Evolutionary conservation across 1,139 yeast genomes (phyloP).

Genomic region (Hyphopichia wangnamkhiaoensis): DNA sequence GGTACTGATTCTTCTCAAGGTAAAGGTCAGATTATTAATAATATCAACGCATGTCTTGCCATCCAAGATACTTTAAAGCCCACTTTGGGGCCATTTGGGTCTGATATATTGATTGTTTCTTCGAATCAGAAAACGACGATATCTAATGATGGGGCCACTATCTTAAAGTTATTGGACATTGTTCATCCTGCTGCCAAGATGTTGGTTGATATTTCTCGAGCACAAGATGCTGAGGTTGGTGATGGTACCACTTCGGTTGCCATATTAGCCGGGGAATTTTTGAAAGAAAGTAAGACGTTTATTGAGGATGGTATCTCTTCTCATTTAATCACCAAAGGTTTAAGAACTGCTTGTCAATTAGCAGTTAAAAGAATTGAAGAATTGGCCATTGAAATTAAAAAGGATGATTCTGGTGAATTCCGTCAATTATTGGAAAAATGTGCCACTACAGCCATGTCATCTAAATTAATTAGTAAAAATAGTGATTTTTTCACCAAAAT

Average conservation of each 20-base stretch:
- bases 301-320: constrained; percentile 96
- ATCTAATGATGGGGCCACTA: constrained; percentile 98
- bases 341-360: constrained; percentile 75
- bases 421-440: constrained; percentile 84
- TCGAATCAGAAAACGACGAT: constrained; percentile 87
- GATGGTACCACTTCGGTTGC: constrained; percentile 99
- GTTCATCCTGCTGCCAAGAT: constrained; percentile 98
- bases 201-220: constrained; percentile 89
- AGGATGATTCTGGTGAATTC: constrained; percentile 48
- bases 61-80: constrained; percentile 94
- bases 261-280: constrained; percentile 87
- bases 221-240: constrained; percentile 99
- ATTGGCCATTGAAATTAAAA: constrained; percentile 69
- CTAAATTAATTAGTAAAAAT: constrained; percentile 86
- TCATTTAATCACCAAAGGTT: constrained; percentile 84
- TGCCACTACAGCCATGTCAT: constrained; percentile 97
- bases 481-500: constrained; percentile 88
- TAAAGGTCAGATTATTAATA: constrained; percentile 89
- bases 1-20: constrained; percentile 98
- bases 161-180: constrained; percentile 84
- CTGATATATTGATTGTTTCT: constrained; percentile 87
- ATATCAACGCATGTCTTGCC: constrained; percentile 95
- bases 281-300: constrained; percentile 85
- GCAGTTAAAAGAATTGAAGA: constrained; percentile 76
- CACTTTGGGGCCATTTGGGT: constrained; percentile 95